Percentiles rank a stretch among this genome's conserved stretches.
Conservation (phyloP, 495 filamentous ascomycete genomes). For the Penicillium atrosanguineum region DNA sequence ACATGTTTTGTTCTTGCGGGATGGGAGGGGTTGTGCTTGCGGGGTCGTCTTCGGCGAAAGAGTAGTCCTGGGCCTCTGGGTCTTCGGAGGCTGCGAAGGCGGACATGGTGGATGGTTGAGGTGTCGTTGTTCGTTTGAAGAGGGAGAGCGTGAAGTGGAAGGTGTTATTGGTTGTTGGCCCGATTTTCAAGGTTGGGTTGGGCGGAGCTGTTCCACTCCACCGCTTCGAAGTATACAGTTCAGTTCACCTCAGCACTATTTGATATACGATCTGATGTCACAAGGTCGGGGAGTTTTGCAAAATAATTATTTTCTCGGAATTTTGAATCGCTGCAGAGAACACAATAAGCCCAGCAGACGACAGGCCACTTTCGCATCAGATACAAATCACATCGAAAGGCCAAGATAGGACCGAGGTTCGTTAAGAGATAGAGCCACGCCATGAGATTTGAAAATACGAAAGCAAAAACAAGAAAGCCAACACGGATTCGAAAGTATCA, state of each 20-base stretch:
- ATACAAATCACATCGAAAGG: conserved; percentile 6
- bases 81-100: conserved; percentile 23
- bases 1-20: conserved; percentile 12
- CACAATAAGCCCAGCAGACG: background rate
- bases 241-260: background rate
- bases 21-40: conserved; percentile 23
- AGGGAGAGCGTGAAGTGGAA: background rate
- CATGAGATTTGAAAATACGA: conserved; percentile 3
- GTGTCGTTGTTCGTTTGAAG: background rate
- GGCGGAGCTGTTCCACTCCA: background rate
- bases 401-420: conserved; percentile 11
- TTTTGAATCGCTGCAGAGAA: conserved; percentile 1
- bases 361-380: conserved; percentile 3
- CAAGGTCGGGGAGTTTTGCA: background rate
- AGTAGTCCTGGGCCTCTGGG: conserved; percentile 18
- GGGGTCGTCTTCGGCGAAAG: conserved; percentile 20
- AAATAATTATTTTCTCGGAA: background rate
- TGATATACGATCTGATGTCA: background rate
- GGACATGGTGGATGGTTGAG: conserved; percentile 20
- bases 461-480: background rate
- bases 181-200: background rate
- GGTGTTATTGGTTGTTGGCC: background rate
- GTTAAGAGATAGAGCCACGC: conserved; percentile 5
- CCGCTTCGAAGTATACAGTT: background rate
- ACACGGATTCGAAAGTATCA: conserved; percentile 5